Conservation (phyloP, 2,329 filamentous ascomycete genomes). For the Sclerotinia trifoliorum region DNA sequence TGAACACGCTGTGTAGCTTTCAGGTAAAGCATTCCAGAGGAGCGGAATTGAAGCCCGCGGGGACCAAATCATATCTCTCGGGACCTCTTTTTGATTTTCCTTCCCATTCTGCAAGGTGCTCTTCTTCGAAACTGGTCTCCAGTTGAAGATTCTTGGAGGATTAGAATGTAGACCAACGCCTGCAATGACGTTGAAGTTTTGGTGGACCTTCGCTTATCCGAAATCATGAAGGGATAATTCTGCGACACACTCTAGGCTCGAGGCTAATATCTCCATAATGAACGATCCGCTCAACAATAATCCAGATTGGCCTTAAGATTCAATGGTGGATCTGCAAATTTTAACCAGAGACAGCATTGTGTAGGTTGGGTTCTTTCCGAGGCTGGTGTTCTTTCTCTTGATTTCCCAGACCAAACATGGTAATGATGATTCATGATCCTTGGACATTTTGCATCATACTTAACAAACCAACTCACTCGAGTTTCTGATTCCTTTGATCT, state of each 20-base stretch:
- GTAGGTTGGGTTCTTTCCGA: background rate
- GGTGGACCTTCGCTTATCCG: slow-evolving; percentile 11
- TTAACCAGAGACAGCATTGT: background rate
- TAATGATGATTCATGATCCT: background rate
- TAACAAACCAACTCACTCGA: background rate
- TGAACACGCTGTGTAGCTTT: background rate
- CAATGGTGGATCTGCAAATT: background rate
- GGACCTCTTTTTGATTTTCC: background rate
- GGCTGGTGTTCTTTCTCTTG: background rate
- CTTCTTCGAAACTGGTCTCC: background rate
- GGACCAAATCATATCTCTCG: background rate
- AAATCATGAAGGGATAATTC: background rate
- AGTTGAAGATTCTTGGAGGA: background rate
- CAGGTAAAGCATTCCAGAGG: background rate
- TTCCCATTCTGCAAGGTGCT: background rate
- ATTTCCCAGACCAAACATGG: background rate
- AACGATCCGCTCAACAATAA: background rate
- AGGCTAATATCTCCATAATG: background rate
- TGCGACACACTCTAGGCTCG: background rate
- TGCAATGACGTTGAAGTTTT: background rate
- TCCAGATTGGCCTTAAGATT: background rate
- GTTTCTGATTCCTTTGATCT: background rate
- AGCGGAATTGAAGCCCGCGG: background rate
- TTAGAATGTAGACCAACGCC: background rate
- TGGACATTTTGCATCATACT: background rate